A percentile compares a stretch with the other conserved stretches of the same genome.
phyloP scores from a whole-genome alignment of 1,284 basidiomycete genomes.

The Wolfiporia cocos region DNA sequence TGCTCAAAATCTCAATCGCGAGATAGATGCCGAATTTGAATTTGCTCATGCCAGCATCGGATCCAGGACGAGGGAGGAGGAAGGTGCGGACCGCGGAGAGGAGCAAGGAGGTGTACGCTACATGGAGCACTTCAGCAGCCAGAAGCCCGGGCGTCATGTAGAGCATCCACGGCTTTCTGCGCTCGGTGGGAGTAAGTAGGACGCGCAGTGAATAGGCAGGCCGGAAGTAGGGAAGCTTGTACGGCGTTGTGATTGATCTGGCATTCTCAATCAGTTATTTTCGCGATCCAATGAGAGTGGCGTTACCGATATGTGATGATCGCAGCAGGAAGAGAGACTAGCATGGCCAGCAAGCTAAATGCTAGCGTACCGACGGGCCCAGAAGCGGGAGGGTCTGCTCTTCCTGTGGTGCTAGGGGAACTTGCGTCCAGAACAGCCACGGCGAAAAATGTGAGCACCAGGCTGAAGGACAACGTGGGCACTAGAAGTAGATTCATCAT shows the following conservation, averaged over 20 bases:
- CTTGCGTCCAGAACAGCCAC: conserved; percentile 48
- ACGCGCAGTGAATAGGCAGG: conserved; percentile 60
- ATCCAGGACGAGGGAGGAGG: conserved; percentile 48
- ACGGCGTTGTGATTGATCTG: conserved; percentile 86
- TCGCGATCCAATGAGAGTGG: too few relatives aligned
- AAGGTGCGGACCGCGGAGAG: conserved; percentile 59
- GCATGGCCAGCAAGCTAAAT: conserved; percentile 60
- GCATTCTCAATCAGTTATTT: too few relatives aligned
- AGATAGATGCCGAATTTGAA: conserved; percentile 57
- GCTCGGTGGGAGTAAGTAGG: conserved; percentile 80
- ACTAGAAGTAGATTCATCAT: conserved; percentile 32
- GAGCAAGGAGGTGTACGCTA: conserved; percentile 63
- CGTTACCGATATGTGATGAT: conserved; percentile 76
- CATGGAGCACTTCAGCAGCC: conserved; percentile 59
- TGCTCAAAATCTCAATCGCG: conserved; percentile 52
- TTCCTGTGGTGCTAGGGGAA: conserved; percentile 52
- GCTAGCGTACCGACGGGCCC: conserved; percentile 58
- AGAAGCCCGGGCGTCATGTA: conserved; percentile 85
- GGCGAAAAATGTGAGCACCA: conserved; percentile 51
- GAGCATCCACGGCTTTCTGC: conserved; percentile 71
- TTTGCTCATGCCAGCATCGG: conserved; percentile 26
- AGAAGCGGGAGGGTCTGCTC: conserved; percentile 66
- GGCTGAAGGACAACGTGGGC: conserved; percentile 65
- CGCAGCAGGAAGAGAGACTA: conserved; percentile 76
- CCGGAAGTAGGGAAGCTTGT: conserved; percentile 67